Evolutionary conservation across 2,329 filamentous ascomycete species (phyloP).

Genomic region (Colletotrichum neosansevieriae): DNA sequence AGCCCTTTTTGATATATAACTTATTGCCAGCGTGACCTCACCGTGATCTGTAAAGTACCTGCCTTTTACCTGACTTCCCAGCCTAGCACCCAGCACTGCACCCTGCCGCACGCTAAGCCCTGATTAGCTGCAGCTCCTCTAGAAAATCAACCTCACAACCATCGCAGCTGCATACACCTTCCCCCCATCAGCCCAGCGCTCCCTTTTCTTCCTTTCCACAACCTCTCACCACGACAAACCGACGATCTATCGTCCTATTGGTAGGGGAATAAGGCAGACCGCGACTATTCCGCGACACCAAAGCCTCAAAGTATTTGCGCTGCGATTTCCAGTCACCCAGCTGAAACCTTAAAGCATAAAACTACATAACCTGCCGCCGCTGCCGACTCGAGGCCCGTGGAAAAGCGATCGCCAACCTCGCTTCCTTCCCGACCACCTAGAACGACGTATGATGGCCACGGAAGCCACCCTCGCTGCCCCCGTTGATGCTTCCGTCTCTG

Average conservation of each 20-base stretch:
- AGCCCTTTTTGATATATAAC: no score
- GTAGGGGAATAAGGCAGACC: slow-evolving; percentile 22
- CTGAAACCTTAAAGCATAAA: slow-evolving; percentile 1
- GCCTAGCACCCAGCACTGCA: slow-evolving; percentile 18
- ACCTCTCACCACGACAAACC: slow-evolving; percentile 19
- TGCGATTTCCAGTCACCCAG: slow-evolving; percentile 1
- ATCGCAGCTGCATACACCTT: slow-evolving; percentile 39
- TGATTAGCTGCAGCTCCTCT: slow-evolving; percentile 48
- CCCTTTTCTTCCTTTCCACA: slow-evolving; percentile 22
- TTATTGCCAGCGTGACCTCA: no score
- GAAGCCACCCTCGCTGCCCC: slow-evolving; percentile 67
- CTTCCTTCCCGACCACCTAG: slow-evolving; percentile 37
- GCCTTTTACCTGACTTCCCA: neutral
- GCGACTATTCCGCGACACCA: slow-evolving; percentile 22
- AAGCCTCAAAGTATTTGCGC: slow-evolving; percentile 39
- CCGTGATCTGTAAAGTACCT: no score
- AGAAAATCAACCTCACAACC: slow-evolving; percentile 45
- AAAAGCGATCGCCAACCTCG: slow-evolving; percentile 47
- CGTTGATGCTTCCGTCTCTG: slow-evolving; percentile 65
- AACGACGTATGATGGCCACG: slow-evolving; percentile 73
- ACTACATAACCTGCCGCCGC: slow-evolving; percentile 14
- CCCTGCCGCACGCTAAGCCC: slow-evolving; percentile 49
- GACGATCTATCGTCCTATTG: slow-evolving; percentile 29
- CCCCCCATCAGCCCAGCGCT: slow-evolving; percentile 31
- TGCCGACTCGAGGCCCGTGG: slow-evolving; percentile 38